phyloP scores from a whole-genome alignment of 805 yeast genomes.

The Metahyphopichia silvanorum region DNA sequence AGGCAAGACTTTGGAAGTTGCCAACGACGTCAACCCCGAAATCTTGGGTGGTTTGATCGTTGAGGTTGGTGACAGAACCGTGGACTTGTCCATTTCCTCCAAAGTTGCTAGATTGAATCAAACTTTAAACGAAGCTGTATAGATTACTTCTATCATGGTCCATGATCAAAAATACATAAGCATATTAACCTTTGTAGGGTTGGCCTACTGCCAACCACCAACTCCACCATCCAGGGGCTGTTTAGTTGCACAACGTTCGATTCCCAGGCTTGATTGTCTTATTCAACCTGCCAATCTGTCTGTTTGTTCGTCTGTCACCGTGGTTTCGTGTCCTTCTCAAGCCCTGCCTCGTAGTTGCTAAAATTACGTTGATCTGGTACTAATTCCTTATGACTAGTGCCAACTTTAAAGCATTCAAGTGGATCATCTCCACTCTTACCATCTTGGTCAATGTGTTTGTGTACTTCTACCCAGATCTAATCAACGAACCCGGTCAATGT shows the following conservation, averaged over 20 bases:
- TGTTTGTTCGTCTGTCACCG: not conserved
- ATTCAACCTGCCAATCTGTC: not conserved
- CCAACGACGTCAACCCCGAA: conserved; percentile 82
- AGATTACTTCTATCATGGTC: not conserved
- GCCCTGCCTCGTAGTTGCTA: not conserved
- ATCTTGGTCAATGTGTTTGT: conserved; percentile 57
- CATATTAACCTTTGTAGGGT: not conserved
- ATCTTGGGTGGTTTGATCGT: conserved; percentile 94
- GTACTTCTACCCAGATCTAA: conserved; percentile 70
- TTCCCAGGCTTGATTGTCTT: not conserved
- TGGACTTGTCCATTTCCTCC: conserved; percentile 83
- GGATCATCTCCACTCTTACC: conserved; percentile 36
- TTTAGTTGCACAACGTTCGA: too few relatives aligned
- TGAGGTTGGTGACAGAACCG: conserved; percentile 95
- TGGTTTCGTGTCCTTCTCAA: not conserved
- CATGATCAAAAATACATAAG: not conserved
- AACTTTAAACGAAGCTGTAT: conserved; percentile 58
- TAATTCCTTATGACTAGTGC: not conserved
- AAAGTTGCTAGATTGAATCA: conserved; percentile 88
- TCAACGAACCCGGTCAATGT: conserved; percentile 45
- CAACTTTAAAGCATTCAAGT: conserved; percentile 8
- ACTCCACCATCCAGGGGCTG: not conserved
- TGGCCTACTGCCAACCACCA: not conserved
- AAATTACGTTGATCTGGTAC: not conserved
- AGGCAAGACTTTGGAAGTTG: conserved; percentile 80